Percentiles rank a stretch among this genome's conserved stretches.
Conservation (phyloP, 495 filamentous ascomycete species). For the Penicillium lividum region DNA sequence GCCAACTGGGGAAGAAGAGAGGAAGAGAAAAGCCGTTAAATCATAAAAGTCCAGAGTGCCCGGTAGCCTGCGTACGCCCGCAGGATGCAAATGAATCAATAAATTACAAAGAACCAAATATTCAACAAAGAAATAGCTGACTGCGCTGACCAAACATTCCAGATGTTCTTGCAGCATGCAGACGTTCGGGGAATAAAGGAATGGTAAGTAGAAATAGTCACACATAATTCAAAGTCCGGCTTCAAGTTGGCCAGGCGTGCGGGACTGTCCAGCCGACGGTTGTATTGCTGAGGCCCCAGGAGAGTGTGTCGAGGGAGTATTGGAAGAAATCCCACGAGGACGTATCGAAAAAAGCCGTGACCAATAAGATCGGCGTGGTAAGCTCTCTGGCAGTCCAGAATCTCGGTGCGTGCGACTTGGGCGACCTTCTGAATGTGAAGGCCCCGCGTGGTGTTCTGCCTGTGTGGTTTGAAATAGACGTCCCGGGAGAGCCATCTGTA, state of each 20-base stretch:
- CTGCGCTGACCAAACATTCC: slow-evolving; percentile 30
- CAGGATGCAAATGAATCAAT: not conserved
- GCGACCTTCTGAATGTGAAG: slow-evolving; percentile 1
- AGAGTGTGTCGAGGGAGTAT: not conserved
- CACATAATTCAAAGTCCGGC: slow-evolving; percentile 23
- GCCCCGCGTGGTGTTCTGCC: slow-evolving; percentile 2
- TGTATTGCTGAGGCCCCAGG: not conserved
- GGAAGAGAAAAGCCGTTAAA: not conserved
- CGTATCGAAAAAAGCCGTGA: slow-evolving; percentile 24
- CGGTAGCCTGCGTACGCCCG: not conserved
- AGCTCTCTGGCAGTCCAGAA: not conserved
- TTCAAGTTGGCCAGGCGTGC: slow-evolving; percentile 39
- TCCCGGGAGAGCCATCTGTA: slow-evolving; percentile 18
- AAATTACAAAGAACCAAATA: slow-evolving; percentile 26
- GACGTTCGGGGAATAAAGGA: slow-evolving; percentile 11
- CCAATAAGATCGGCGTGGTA: slow-evolving; percentile 14
- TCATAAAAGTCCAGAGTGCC: slow-evolving; percentile 5
- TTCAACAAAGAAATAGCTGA: slow-evolving; percentile 21
- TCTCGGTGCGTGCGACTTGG: not conserved
- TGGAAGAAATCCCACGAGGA: slow-evolving; percentile 14
- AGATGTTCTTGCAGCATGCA: slow-evolving; percentile 29
- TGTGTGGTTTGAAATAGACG: slow-evolving; percentile 20
- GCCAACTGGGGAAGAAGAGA: not conserved
- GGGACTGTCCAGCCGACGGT: slow-evolving; percentile 5
- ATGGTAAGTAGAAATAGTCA: slow-evolving; percentile 5